phyloP scores from a whole-genome alignment of 2,329 filamentous ascomycete genomes.

The Cytospora schulzeri region DNA sequence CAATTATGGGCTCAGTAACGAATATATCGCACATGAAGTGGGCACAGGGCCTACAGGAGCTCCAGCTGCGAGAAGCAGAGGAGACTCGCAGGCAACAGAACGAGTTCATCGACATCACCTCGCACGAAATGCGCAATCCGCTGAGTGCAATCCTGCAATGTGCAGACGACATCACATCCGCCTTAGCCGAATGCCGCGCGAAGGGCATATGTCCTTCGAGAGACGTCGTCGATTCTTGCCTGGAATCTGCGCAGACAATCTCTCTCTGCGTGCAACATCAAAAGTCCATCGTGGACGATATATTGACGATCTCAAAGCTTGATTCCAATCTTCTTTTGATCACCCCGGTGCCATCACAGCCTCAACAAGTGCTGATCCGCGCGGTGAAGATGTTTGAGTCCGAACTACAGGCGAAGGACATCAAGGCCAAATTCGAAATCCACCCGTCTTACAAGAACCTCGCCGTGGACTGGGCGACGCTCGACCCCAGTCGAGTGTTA shows the following conservation, averaged over 20 bases:
- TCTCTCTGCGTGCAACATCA: slow-evolving; percentile 59
- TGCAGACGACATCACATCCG: slow-evolving; percentile 52
- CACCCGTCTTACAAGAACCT: slow-evolving; percentile 50
- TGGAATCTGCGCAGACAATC: slow-evolving; percentile 60
- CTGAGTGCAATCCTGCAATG: slow-evolving; percentile 59
- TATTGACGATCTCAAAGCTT: slow-evolving; percentile 53
- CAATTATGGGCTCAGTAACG: slow-evolving; percentile 45
- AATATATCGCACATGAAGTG: slow-evolving; percentile 49
- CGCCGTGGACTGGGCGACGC: slow-evolving; percentile 56
- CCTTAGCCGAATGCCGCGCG: slow-evolving; percentile 30
- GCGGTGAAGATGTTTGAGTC: slow-evolving; percentile 62
- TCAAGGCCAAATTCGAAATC: slow-evolving; percentile 52
- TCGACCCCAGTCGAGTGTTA: slow-evolving; percentile 60
- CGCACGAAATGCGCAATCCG: slow-evolving; percentile 57
- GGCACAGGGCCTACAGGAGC: slow-evolving; percentile 43
- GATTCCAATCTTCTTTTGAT: slow-evolving; percentile 59
- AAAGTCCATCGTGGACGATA: slow-evolving; percentile 53
- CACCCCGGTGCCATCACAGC: slow-evolving; percentile 56
- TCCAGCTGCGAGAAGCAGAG: slow-evolving; percentile 41
- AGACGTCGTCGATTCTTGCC: slow-evolving; percentile 47
- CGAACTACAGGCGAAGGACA: slow-evolving; percentile 57
- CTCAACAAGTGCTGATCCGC: slow-evolving; percentile 52
- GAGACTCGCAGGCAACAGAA: slow-evolving; percentile 53
- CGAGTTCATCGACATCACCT: slow-evolving; percentile 56
- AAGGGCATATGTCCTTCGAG: slow-evolving; percentile 31